Conservation (phyloP, 805 yeast genomes). For the Sugiyamaella mastotermitis region DNA sequence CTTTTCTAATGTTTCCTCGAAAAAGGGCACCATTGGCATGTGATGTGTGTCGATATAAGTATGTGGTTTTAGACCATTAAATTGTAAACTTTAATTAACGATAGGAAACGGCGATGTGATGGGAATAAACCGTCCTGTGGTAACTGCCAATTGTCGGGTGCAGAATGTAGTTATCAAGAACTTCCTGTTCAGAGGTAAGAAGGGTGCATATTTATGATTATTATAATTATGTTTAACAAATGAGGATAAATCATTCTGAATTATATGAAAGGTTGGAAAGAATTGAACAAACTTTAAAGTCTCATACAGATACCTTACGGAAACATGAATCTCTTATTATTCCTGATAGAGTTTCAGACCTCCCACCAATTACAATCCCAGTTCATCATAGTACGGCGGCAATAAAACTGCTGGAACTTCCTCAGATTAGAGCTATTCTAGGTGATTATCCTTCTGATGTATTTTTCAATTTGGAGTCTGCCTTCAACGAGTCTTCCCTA, state of each 20-base stretch:
- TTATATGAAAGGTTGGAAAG: slow-evolving; percentile 1
- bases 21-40: slow-evolving; percentile 13
- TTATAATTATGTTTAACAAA: neutral
- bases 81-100: neutral
- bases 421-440: slow-evolving; percentile 3
- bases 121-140: slow-evolving; percentile 9
- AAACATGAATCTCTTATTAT: neutral
- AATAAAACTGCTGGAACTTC: slow-evolving; percentile 5
- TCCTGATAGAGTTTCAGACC: neutral
- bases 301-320: neutral
- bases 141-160: slow-evolving; percentile 8
- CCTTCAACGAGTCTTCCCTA: neutral
- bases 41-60: slow-evolving; percentile 12
- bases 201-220: neutral
- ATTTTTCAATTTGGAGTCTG: slow-evolving; percentile 1
- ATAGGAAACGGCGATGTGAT: slow-evolving; percentile 13
- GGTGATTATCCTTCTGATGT: slow-evolving; percentile 10
- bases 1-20: slow-evolving; percentile 2
- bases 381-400: slow-evolving; percentile 11
- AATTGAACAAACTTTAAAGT: slow-evolving; percentile 1
- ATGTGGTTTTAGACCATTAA: neutral
- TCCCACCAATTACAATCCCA: slow-evolving; percentile 13
- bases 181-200: slow-evolving; percentile 5
- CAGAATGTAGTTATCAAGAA: slow-evolving; percentile 10
- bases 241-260: neutral